Evolutionary conservation across 2,329 filamentous ascomycete genomes (phyloP), one percentile per base, ranked within the genome.

Genomic region (Waltergamsia citrina): DNA sequence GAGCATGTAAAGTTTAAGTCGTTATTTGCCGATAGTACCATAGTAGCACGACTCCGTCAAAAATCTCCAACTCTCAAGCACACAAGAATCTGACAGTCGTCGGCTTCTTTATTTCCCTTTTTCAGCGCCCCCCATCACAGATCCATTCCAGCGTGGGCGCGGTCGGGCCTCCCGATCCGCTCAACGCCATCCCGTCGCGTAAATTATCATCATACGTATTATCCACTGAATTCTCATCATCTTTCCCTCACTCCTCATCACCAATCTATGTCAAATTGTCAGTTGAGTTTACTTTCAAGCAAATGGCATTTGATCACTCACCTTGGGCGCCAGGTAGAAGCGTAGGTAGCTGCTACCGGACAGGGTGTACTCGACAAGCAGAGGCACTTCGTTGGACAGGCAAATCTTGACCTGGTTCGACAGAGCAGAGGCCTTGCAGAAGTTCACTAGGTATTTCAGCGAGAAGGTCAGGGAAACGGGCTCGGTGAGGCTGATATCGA

Each of bases 251-350:
- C 43, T 51, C 48, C 34, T 51, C 48, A 33, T 51, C 48, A 32
- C 48, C 47, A 43, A 51, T 51, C 48, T 50, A 24, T 20, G 26
- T 20, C 5, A 5, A n/a, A 5, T 25, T 3, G 33, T 38, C 22
- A 36, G 39, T 28, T 21, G 12, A 21, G 20, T 36, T 17, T 14
- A 22, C 18, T 15, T 19, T 14, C 29, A 10, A 7, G 29, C n/a
- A n/a, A n/a, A n/a, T n/a, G n/a, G n/a, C n/a, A 36, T 38, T 36
- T 29, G 23, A 39, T 4, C 30, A 54, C 73, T 39, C 65, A 92
- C 92, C 87, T 98, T 98, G 45, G 92, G 92, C 44, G 92, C 92
- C 49, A 98, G 78, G 65, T 96, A 98, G 76, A 96, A 98, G 53
- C 90, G 78, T 62, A 98, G 65, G 61, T 92, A 92, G 60, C 85